Evolutionary conservation across 257 asterid genomes (phyloP).

Genomic region (Cruciata laevipes): DNA sequence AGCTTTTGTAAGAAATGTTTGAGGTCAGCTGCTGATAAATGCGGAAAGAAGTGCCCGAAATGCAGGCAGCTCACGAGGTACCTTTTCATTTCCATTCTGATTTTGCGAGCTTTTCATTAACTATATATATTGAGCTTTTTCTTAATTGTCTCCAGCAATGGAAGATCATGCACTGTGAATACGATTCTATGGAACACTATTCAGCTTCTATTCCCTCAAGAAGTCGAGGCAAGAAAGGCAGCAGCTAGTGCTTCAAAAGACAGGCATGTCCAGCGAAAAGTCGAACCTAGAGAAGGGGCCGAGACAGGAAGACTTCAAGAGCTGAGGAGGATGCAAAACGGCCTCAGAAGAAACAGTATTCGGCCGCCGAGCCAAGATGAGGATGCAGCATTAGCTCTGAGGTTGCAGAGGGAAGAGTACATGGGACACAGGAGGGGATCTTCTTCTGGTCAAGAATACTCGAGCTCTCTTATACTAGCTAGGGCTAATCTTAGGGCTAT

Average conservation of each 20-base stretch:
- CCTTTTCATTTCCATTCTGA: neutral
- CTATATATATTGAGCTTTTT: neutral
- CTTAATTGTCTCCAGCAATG: conserved; percentile 43
- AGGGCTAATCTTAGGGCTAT: conserved; percentile 87
- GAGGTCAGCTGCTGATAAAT: conserved; percentile 84
- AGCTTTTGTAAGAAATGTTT: conserved; percentile 86
- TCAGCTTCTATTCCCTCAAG: conserved; percentile 80
- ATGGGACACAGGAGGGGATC: conserved; percentile 50
- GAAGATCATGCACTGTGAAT: conserved; percentile 79
- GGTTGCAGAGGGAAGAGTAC: conserved; percentile 92
- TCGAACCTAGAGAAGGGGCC: conserved; percentile 17
- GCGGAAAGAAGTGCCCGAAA: conserved; percentile 95
- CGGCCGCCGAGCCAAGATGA: conserved; percentile 54
- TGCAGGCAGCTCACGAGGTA: conserved; percentile 95
- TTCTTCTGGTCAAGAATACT: conserved; percentile 25
- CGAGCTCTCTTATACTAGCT: conserved; percentile 41
- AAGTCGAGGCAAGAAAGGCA: conserved; percentile 66
- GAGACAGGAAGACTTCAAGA: conserved; percentile 29
- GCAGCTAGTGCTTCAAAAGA: conserved; percentile 23
- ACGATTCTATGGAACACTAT: conserved; percentile 97
- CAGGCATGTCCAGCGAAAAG: conserved; percentile 12
- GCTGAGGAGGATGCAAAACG: conserved; percentile 20
- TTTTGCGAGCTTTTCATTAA: neutral
- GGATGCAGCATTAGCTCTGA: conserved; percentile 89
- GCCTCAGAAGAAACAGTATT: conserved; percentile 25